A percentile compares a stretch with the other conserved stretches of the same genome.
phyloP scores from a whole-genome alignment of 306 rosid genomes.

The Cucumis cinereus region DNA sequence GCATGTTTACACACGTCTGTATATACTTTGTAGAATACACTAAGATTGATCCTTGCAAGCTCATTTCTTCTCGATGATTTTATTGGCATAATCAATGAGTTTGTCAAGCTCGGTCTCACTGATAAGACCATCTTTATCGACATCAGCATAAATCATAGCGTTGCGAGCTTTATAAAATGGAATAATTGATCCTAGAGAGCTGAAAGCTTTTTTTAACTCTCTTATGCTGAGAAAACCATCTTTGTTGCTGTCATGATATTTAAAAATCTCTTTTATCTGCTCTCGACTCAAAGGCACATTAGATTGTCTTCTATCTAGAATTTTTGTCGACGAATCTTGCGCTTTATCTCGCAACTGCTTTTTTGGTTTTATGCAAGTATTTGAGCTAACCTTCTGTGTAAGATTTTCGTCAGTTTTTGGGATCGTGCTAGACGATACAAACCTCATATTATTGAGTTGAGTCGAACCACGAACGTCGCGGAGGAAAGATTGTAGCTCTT shows the following conservation, averaged over 20 bases:
- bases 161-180: not conserved
- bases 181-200: not conserved
- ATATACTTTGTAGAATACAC: not conserved
- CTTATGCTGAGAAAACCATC: not conserved
- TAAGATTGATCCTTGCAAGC: not conserved
- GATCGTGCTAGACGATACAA: not conserved
- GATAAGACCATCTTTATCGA: conserved; percentile 8
- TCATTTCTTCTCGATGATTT: not conserved
- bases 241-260: not conserved
- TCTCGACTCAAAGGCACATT: not conserved
- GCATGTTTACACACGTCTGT: too few species aligned
- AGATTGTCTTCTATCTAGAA: not conserved
- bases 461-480: not conserved
- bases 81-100: not conserved
- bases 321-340: too few species aligned
- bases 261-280: not conserved
- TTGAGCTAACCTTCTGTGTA: not conserved
- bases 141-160: not conserved
- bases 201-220: not conserved
- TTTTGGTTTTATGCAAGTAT: not conserved
- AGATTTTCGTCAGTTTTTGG: not conserved
- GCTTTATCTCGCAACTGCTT: not conserved
- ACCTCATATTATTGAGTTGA: not conserved
- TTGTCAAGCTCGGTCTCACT: not conserved
- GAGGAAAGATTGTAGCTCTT: not conserved